These are phyloP conservation scores for Apiotrichum mycotoxinovorans DNA, from an alignment of 1,284 basidiomycete genomes.

Conservation along the genomic window DNA sequence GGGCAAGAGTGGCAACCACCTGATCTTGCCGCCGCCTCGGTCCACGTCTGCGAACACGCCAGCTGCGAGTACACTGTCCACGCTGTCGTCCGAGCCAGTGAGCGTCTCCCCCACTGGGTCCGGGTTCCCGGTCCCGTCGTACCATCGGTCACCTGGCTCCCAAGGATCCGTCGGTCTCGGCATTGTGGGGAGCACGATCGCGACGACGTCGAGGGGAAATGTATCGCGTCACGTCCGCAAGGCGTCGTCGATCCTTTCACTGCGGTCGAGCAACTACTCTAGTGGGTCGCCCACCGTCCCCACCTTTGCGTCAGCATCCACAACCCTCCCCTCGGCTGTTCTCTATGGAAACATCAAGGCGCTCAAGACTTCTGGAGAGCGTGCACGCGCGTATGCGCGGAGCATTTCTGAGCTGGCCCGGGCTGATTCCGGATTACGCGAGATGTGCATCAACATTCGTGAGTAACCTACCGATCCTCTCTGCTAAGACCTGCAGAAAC, in stretches of 20 bases:
- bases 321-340: conserved; percentile 67
- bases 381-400: conserved; percentile 69
- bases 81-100: not conserved
- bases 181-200: not conserved
- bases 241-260: conserved; percentile 33
- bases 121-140: not conserved
- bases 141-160: not conserved
- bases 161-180: conserved; percentile 3
- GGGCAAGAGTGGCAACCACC: not conserved
- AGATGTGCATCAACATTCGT: conserved; percentile 70
- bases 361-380: conserved; percentile 63
- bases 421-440: conserved; percentile 71
- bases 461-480: conserved; percentile 23
- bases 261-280: conserved; percentile 22
- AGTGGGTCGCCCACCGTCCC: conserved; percentile 27
- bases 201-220: not conserved
- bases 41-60: conserved; percentile 1
- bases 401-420: conserved; percentile 78
- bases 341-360: conserved; percentile 64
- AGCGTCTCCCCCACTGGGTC: conserved; percentile 8
- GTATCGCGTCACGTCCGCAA: conserved; percentile 18
- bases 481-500: conserved; percentile 9
- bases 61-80: not conserved
- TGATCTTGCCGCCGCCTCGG: conserved; percentile 4
- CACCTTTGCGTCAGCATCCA: conserved; percentile 42